Percentiles rank a stretch among this genome's conserved stretches.
Evolutionary conservation across 306 rosid species (phyloP).

Genomic region (Pyrus communis): DNA sequence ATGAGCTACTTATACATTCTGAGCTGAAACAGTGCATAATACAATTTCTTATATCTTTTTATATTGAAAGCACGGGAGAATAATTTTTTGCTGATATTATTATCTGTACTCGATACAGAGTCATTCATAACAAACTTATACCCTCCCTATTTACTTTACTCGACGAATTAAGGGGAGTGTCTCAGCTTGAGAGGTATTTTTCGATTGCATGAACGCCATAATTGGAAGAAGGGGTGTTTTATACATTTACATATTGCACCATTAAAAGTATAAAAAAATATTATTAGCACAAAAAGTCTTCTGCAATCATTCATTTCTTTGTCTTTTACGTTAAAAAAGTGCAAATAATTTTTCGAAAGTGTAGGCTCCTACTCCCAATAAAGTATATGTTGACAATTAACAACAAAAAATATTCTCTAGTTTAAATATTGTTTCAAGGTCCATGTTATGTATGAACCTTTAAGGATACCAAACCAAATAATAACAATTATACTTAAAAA

Average conservation of each 20-base stretch:
- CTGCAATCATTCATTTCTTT: no score
- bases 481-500: no score
- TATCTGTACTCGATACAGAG: no score
- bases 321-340: no score
- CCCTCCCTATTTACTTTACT: no score
- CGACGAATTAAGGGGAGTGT: neutral
- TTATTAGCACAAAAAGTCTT: neutral
- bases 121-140: no score
- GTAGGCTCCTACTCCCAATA: no score
- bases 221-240: no score
- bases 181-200: neutral
- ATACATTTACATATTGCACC: neutral
- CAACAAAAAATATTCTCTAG: neutral
- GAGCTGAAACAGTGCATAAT: neutral
- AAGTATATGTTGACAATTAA: no score
- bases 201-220: neutral
- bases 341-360: no score
- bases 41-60: neutral
- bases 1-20: neutral
- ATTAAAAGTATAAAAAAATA: neutral
- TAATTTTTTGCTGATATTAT: no score
- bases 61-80: no score
- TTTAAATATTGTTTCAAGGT: neutral
- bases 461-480: conserved; percentile 1
- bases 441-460: neutral